Conservation (phyloP, 2,329 filamentous ascomycete species). For the Aspergillus quadrilineatus region DNA sequence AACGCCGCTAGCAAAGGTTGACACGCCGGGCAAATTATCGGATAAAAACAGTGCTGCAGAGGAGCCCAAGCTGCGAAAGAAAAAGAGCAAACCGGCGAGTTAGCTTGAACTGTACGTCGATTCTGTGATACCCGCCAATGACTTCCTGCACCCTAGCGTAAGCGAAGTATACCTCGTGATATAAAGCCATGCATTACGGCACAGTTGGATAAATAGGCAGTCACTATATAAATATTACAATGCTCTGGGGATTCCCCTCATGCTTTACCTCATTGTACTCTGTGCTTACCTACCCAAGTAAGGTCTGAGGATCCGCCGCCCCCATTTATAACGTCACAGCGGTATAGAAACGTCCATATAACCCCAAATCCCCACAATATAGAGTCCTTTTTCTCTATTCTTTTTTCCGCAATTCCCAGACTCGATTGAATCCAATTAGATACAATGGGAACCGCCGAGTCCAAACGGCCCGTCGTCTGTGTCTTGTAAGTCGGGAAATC, state of each 20-base stretch:
- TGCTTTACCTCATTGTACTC: not conserved
- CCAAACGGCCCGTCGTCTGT: conserved; percentile 11
- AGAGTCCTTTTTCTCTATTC: not conserved
- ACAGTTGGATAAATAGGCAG: not conserved
- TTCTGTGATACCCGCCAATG: conserved; percentile 2
- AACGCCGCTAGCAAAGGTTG: conserved; percentile 35
- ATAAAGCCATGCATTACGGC: not conserved
- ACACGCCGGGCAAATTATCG: conserved; percentile 31
- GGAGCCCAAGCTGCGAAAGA: conserved; percentile 37
- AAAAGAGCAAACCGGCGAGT: conserved; percentile 35
- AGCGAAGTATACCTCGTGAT: not conserved
- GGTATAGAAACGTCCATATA: not conserved
- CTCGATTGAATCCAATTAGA: not conserved
- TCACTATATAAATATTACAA: not conserved
- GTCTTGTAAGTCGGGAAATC: conserved; percentile 5
- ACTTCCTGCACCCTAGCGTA: not conserved
- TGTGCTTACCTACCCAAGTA: not conserved
- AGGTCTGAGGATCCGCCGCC: not conserved
- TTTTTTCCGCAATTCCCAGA: not conserved
- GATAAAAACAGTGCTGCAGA: conserved; percentile 34
- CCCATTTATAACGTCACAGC: not conserved
- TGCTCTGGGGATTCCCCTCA: not conserved
- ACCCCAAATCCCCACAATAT: not conserved
- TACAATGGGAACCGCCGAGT: conserved; percentile 1
- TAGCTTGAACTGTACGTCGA: conserved; percentile 9